Evolutionary conservation across 352 stramenopile genomes (phyloP), one percentile per base, ranked within the genome.

Genomic region (Phytophthora chlamydospora): DNA sequence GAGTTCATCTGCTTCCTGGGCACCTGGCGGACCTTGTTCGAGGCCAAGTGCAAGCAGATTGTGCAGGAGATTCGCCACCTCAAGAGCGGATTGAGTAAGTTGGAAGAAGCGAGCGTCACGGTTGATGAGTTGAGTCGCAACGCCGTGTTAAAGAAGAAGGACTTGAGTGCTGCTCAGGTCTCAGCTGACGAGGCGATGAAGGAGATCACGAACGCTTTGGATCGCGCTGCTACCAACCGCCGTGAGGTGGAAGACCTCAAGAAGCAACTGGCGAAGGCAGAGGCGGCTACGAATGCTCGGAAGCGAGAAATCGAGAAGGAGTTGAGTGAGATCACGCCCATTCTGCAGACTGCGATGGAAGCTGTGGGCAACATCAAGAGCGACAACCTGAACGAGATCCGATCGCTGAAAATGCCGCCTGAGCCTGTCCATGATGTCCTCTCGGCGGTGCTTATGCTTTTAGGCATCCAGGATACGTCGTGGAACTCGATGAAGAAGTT

Each of bases 401-500:
- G 95, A 6, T 97, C 88, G 13, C 78, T 99, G 10, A 98, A 98
- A 57, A 98, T 97, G 78, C 96, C 96, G 0, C 96, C 96, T 0
- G 90, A 98, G 63, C 88, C 96, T 0, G 98, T 99, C 61, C 88
- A 95, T 29, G 95, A 98, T 51, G 95, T 98, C 21, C 75, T 99
- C 19, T 95, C 84, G 19, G 96, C 94, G 0, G 95, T 99, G 16
- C 76, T 99, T 1, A 98, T 98, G 91, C 68, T 99, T 8, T 71
- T 99, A 3, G 96, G 96, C 10, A 98, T 98, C 42, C 84, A 97
- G 24, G 96, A 99, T 61, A 97, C 92, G 13, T 97, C 90, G 1
- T 99, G 96, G 96, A 93, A 97, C 54, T 97, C 85, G 11, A 99
- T 99, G 94, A 98, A 98, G 62, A 97, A 97, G 62, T 99, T 99